phyloP scores from a whole-genome alignment of 495 filamentous ascomycete genomes.

The Aspergillus mulundensis region DNA sequence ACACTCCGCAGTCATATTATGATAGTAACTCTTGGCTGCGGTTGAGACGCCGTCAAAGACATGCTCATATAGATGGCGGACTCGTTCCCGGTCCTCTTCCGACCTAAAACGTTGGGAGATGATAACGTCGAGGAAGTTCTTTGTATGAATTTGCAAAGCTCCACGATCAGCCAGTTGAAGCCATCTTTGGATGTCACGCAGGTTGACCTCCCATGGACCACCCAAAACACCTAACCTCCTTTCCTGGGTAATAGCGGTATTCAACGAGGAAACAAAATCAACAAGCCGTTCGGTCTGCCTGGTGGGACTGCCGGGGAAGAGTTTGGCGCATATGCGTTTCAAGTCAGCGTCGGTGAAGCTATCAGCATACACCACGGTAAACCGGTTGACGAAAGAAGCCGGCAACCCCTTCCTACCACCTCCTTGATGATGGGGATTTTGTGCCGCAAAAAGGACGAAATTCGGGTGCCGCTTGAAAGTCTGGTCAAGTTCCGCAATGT shows the following conservation, averaged over 20 bases:
- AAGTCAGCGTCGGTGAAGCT: slow-evolving; percentile 78
- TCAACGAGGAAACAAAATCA: slow-evolving; percentile 74
- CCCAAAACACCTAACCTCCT: slow-evolving; percentile 72
- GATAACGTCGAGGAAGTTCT: slow-evolving; percentile 72
- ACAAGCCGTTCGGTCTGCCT: slow-evolving; percentile 60
- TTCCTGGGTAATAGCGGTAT: slow-evolving; percentile 61
- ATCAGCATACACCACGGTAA: slow-evolving; percentile 96
- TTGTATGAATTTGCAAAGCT: slow-evolving; percentile 51
- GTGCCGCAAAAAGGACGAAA: slow-evolving; percentile 90
- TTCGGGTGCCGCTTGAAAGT: slow-evolving; percentile 85
- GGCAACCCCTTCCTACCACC: slow-evolving; percentile 94
- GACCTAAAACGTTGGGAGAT: slow-evolving; percentile 86
- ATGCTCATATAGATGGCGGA: slow-evolving; percentile 59
- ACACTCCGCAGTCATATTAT: slow-evolving; percentile 62
- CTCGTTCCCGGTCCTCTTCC: slow-evolving; percentile 56
- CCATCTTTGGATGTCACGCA: slow-evolving; percentile 90
- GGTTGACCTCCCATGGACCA: slow-evolving; percentile 95
- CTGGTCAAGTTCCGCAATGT: slow-evolving; percentile 89
- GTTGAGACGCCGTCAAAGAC: slow-evolving; percentile 43
- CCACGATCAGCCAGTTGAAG: slow-evolving; percentile 60
- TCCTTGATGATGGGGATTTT: slow-evolving; percentile 97
- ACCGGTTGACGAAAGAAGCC: slow-evolving; percentile 94
- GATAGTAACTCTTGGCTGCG: slow-evolving; percentile 45
- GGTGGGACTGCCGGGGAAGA: slow-evolving; percentile 60
- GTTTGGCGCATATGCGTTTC: slow-evolving; percentile 70